phyloP scores from a whole-genome alignment of 208 protist species.

The Leishmania aethiopica region DNA sequence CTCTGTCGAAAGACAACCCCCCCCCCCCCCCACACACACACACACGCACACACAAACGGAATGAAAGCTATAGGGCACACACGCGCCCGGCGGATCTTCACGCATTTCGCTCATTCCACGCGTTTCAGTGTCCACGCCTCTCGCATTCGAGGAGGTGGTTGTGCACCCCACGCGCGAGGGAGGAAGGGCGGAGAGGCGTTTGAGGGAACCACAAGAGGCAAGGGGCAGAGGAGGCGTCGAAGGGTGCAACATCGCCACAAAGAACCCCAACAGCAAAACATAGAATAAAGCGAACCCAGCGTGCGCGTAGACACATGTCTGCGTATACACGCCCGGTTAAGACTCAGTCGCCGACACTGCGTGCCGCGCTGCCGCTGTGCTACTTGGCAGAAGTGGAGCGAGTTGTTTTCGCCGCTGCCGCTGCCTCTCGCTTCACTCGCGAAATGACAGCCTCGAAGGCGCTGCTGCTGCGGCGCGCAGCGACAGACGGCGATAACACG shows the following conservation, averaged over 20 bases:
- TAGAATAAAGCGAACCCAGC: background rate
- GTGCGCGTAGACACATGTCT: background rate
- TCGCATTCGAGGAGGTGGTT: background rate
- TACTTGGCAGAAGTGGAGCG: conserved; percentile 6
- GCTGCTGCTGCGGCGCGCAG: conserved; percentile 7
- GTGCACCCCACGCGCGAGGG: background rate
- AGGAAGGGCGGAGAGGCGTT: background rate
- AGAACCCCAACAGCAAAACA: background rate
- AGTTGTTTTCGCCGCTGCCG: conserved; percentile 4
- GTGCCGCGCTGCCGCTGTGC: background rate
- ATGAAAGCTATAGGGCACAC: background rate
- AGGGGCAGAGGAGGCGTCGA: background rate
- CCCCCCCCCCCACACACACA: too few relatives aligned
- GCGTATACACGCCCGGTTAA: background rate
- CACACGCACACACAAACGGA: background rate
- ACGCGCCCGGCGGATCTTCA: background rate
- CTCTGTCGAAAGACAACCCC: background rate
- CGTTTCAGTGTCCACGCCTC: background rate
- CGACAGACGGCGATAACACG: background rate
- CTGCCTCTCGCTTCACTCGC: conserved; percentile 32
- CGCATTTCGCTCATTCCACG: background rate
- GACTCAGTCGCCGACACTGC: background rate
- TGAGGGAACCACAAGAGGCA: background rate
- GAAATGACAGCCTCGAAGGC: conserved; percentile 33
- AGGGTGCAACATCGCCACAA: background rate